Base-by-base conservation (phyloP, 495 filamentous ascomycete genomes). In the Penicillium egyptiacum region DNA sequence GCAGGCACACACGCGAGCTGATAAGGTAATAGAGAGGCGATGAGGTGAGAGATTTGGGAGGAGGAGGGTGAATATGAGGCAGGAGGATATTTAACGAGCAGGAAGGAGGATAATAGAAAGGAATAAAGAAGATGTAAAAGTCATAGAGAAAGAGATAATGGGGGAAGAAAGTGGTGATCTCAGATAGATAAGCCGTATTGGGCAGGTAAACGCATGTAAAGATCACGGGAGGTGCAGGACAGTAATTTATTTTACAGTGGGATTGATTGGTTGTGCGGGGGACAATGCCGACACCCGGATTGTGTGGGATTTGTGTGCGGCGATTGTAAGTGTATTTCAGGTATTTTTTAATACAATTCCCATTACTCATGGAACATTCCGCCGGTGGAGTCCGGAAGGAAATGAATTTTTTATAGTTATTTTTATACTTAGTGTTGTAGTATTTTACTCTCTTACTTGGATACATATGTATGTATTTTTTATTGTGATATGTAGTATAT, bases 131-230 rank as follows among this genome's bases (percentile, higher is more conserved):
- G 23, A 33, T 16, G 41, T 30, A 33, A 14, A 42, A 14, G 31
- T 20, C n/a, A 50, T 40, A 22, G 33, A 50, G 39, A 11, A 22
- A 47, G 45, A 50, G 50, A n/a, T n/a, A 55, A 44, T 43, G 20
- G 41, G 37, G 28, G 23, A 30, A 28, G 67, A 51, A 58, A 54
- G 58, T 60, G 61, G 53, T 68, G 65, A 66, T 62, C 57, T 61
- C 62, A 67, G 58, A 37, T 67, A 66, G 58, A 39, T 67, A 66
- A 64, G 61, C 53, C 39, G 63, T 66, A 69, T 69, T 69, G 66
- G 66, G 66, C 63, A 66, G 66, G 63, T 66, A 69, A 55, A 28
- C 57, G 63, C 60, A 61, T 56, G 58, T 62, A 64, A 51, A 6
- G 7, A 45, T 54, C 40, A 10, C 19, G 39, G 39, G 23, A 17